These are phyloP conservation scores for Coleophoma eucalyptorum DNA, from an alignment of 2,329 filamentous ascomycete species.

Conservation along the genomic window DNA sequence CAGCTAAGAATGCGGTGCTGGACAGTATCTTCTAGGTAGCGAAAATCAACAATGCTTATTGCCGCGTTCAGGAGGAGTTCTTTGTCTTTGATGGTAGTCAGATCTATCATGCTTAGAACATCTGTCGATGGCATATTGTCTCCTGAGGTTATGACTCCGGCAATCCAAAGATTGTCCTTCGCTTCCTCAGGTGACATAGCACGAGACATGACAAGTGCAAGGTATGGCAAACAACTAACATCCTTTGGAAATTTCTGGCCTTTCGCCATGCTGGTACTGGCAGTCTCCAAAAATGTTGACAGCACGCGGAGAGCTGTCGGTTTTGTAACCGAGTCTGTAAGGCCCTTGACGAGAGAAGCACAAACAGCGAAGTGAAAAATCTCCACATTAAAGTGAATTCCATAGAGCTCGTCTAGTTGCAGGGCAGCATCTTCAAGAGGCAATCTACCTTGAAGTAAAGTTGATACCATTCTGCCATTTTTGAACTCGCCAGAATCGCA, in stretches of 20 bases:
- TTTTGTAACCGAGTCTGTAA: conserved; percentile 59
- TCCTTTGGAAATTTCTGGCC: conserved; percentile 23
- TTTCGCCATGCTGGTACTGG: conserved; percentile 25
- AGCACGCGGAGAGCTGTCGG: conserved; percentile 55
- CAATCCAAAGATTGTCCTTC: conserved; percentile 59
- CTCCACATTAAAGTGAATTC: conserved; percentile 59
- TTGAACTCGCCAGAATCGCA: conserved; percentile 56
- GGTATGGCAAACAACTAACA: conserved; percentile 44
- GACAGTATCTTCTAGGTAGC: conserved; percentile 57
- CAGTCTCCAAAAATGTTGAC: conserved; percentile 56
- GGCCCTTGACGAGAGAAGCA: conserved; percentile 59
- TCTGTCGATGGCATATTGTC: conserved; percentile 34
- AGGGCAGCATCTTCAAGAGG: conserved; percentile 60
- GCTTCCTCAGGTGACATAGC: conserved; percentile 54
- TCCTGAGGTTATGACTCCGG: conserved; percentile 44
- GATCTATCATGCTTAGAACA: conserved; percentile 37
- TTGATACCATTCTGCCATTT: conserved; percentile 53
- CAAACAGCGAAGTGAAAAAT: conserved; percentile 66
- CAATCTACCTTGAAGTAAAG: conserved; percentile 56
- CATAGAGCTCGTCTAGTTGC: conserved; percentile 61
- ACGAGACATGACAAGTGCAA: conserved; percentile 55
- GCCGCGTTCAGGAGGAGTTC: conserved; percentile 60
- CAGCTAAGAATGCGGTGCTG: conserved; percentile 56
- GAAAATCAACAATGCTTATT: conserved; percentile 64
- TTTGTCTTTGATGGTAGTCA: conserved; percentile 50